phyloP scores from a whole-genome alignment of 108 stramenopile species.

The Licmophora abbreviata region DNA sequence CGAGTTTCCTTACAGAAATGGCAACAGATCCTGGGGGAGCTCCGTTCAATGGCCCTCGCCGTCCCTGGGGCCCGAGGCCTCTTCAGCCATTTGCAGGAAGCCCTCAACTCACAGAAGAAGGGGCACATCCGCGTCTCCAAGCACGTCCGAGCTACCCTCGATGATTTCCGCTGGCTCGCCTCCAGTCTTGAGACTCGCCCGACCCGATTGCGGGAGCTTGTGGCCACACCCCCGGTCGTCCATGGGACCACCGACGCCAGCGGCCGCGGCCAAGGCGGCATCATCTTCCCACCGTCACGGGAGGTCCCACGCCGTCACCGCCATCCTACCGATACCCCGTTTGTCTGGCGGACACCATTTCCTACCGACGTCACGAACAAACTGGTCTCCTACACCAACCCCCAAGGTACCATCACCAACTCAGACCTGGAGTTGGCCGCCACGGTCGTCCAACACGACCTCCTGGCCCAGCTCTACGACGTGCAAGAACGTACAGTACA shows the following conservation, averaged over 20 bases:
- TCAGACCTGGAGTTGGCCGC: conserved; percentile 31
- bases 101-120: conserved; percentile 5
- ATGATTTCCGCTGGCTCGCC: conserved; percentile 20
- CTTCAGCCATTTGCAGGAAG: conserved; percentile 28
- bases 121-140: conserved; percentile 1
- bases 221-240: conserved; percentile 13
- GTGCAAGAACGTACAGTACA: conserved; percentile 1
- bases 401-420: conserved; percentile 17
- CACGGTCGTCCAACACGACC: neutral
- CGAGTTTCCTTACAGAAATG: no score
- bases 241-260: conserved; percentile 22
- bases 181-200: conserved; percentile 9
- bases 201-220: conserved; percentile 24
- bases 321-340: neutral
- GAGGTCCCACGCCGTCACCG: no score
- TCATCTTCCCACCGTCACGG: neutral
- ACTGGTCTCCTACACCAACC: conserved; percentile 6
- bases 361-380: neutral
- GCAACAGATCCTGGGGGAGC: conserved; percentile 29
- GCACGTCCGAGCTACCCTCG: conserved; percentile 8
- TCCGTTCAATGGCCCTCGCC: conserved; percentile 33
- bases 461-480: neutral
- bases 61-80: conserved; percentile 26
- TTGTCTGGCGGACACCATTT: neutral
- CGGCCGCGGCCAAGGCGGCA: conserved; percentile 21